These are phyloP conservation scores for Diaporthe destruens DNA, from an alignment of 2,329 filamentous ascomycete species.

Conservation along the genomic window DNA sequence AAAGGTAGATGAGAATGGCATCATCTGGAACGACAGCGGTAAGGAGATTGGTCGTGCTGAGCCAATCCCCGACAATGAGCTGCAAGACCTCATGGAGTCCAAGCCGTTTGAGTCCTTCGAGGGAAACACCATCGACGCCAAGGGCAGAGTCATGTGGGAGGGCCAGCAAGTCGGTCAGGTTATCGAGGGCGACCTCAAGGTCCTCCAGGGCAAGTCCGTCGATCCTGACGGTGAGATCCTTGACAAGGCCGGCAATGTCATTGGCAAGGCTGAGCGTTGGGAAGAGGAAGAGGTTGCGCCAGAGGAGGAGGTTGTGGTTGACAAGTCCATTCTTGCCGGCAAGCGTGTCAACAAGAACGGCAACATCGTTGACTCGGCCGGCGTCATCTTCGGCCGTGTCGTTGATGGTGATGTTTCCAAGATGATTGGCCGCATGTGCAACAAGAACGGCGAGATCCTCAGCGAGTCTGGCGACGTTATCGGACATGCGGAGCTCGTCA, in stretches of 20 bases:
- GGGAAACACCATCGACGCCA: constrained; percentile 63
- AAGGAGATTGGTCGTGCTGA: constrained; percentile 77
- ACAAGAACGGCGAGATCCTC: constrained; percentile 78
- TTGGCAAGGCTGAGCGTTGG: constrained; percentile 77
- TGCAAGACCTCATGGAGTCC: constrained; percentile 59
- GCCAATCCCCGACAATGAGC: constrained; percentile 69
- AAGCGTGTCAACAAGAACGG: constrained; percentile 80
- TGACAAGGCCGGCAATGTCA: constrained; percentile 74
- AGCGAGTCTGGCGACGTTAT: constrained; percentile 80
- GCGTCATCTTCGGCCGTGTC: constrained; percentile 72
- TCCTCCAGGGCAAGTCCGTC: constrained; percentile 73
- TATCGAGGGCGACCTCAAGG: constrained; percentile 73
- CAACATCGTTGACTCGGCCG: constrained; percentile 67
- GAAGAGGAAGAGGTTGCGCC: constrained; percentile 64
- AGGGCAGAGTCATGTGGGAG: constrained; percentile 65
- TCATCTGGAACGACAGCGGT: constrained; percentile 79
- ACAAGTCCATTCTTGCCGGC: constrained; percentile 74
- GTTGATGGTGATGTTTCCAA: constrained; percentile 75
- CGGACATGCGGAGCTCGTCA: constrained; percentile 75
- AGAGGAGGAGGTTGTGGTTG: constrained; percentile 65
- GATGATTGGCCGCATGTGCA: constrained; percentile 76
- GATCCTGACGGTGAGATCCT: constrained; percentile 78
- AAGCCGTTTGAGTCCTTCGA: constrained; percentile 71
- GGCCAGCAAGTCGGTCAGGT: constrained; percentile 71
- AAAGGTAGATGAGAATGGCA: constrained; percentile 73